Percentiles rank a stretch among this genome's conserved stretches.
Evolutionary conservation across 257 asterid genomes (phyloP).

Genomic region (Cinchona pubescens): DNA sequence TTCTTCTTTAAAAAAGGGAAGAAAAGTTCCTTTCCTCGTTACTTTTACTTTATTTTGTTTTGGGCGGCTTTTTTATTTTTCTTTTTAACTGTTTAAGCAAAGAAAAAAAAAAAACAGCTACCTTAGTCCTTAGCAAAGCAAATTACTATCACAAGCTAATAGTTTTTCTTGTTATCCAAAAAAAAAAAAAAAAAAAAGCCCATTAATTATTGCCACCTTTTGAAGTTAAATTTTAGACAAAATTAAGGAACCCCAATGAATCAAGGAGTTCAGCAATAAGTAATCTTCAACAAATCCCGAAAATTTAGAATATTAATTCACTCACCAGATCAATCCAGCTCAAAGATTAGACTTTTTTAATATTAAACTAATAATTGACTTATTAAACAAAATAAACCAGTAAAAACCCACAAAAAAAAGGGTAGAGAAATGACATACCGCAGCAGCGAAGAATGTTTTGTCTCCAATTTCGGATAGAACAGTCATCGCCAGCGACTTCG

Average conservation of each 20-base stretch:
- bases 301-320: neutral
- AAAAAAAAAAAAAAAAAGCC: neutral
- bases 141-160: neutral
- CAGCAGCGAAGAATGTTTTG: constrained; percentile 93
- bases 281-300: neutral
- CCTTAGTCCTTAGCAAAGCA: too few relatives aligned
- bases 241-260: neutral
- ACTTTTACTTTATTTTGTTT: neutral
- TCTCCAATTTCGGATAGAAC: constrained; percentile 91
- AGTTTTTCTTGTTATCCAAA: neutral
- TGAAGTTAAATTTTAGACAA: neutral
- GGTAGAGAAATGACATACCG: constrained; percentile 41
- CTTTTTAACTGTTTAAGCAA: neutral
- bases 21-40: neutral
- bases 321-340: neutral
- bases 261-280: neutral
- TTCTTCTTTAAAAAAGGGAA: neutral
- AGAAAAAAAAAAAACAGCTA: neutral
- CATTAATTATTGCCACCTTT: neutral
- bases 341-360: neutral
- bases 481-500: constrained; percentile 94
- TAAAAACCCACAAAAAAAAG: neutral
- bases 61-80: neutral
- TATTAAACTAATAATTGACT: too few relatives aligned
- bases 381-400: too few relatives aligned